phyloP scores from a whole-genome alignment of 495 filamentous ascomycete genomes.

The Astrothelium macrocarpum region DNA sequence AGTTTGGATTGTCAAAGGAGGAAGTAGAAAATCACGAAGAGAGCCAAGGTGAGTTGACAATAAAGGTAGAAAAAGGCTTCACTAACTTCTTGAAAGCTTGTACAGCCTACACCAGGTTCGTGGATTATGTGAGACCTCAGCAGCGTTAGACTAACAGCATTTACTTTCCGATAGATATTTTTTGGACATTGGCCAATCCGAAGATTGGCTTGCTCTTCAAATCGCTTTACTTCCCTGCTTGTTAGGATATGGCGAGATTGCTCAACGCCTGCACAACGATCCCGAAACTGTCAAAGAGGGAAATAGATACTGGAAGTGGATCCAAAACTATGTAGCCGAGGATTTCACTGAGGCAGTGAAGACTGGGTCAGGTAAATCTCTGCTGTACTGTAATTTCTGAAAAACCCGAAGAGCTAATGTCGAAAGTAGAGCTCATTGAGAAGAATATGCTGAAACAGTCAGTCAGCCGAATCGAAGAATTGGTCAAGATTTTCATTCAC shows the following conservation, averaged over 20 bases:
- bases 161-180: conserved; percentile 55
- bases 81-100: conserved; percentile 41
- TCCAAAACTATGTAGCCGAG: conserved; percentile 71
- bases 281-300: conserved; percentile 47
- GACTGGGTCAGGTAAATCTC: conserved; percentile 51
- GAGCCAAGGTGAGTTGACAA: conserved; percentile 48
- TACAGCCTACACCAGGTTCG: conserved; percentile 56
- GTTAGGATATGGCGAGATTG: conserved; percentile 76
- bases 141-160: conserved; percentile 29
- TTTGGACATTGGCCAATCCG: conserved; percentile 76
- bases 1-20: conserved; percentile 66
- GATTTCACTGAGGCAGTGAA: conserved; percentile 64
- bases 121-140: background rate
- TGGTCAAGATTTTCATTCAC: conserved; percentile 73
- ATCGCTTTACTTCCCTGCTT: conserved; percentile 76
- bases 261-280: conserved; percentile 46
- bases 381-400: conserved; percentile 9
- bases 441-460: conserved; percentile 59
- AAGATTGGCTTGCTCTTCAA: conserved; percentile 77
- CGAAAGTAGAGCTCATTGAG: conserved; percentile 57
- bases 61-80: background rate
- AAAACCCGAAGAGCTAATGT: conserved; percentile 5
- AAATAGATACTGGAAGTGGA: conserved; percentile 85
- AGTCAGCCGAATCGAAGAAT: conserved; percentile 63
- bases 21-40: conserved; percentile 68